Percentiles rank a stretch among this genome's conserved stretches.
Evolutionary conservation across 768 basidiomycete genomes (phyloP).

Genomic region (Dentipellis fragilis): DNA sequence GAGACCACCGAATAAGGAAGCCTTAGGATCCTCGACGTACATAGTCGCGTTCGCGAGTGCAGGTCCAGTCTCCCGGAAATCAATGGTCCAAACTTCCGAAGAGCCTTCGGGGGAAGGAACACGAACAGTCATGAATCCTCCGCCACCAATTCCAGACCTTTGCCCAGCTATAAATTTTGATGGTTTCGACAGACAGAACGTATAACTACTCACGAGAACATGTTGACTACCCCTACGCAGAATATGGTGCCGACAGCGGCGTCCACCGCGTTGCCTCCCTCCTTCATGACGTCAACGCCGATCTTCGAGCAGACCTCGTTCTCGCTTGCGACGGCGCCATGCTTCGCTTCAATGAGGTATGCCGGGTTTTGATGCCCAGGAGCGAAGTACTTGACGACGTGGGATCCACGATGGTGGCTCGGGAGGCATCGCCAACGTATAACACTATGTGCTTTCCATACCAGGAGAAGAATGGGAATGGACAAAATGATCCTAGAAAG

Average conservation of each 20-base stretch:
- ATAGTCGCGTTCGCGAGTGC: conserved; percentile 63
- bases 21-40: conserved; percentile 48
- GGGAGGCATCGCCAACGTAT: neutral
- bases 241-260: conserved; percentile 72
- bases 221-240: conserved; percentile 77
- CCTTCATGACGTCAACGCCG: conserved; percentile 65
- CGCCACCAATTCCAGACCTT: conserved; percentile 80
- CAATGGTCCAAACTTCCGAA: conserved; percentile 63
- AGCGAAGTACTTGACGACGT: neutral
- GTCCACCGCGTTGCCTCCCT: conserved; percentile 88
- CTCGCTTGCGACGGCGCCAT: conserved; percentile 87
- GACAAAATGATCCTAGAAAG: too few species aligned
- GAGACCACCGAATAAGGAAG: conserved; percentile 66
- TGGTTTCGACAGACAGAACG: conserved; percentile 4
- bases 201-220: conserved; percentile 63
- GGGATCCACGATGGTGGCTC: conserved; percentile 1
- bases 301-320: conserved; percentile 79
- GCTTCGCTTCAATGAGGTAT: conserved; percentile 48
- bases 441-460: neutral
- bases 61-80: conserved; percentile 87
- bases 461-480: neutral
- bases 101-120: conserved; percentile 37
- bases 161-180: conserved; percentile 1
- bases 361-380: conserved; percentile 34
- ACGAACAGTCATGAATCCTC: conserved; percentile 80